Evolutionary conservation across 2,329 filamentous ascomycete species (phyloP), one percentile per base, ranked within the genome.

Genomic region (Ophiocordyceps camponoti-saundersi): DNA sequence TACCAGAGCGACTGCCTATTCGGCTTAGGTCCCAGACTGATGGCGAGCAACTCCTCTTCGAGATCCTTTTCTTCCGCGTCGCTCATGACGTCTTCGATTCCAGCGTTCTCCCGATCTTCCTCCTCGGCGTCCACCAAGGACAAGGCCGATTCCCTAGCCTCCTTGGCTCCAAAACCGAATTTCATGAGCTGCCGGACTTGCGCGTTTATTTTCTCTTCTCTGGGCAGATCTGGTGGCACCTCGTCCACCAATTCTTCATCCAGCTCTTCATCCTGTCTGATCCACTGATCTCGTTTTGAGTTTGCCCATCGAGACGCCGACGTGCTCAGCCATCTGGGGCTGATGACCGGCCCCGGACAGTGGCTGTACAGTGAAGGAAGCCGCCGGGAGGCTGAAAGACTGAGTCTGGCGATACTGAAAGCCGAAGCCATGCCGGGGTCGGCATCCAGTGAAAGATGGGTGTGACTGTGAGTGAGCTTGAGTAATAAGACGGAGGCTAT

Each of bases 1-100:
- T 64, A 69, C 70, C 71, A 75, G 48, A 73, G 71, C 5, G 61
- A 62, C 42, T 59, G 55, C 53, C 53, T 64, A 52, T 62, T 63
- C 13, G 60, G 59, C 47, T 54, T 60, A 34, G 58, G 56, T 16
- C 59, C 59, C 42, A 54, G 51, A 39, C 64, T 60, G 7, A 61
- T 53, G 49, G 53, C 55, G 44, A 49, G 48, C 32, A 66, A 47
- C 16, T 60, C 56, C 36, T 63, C 56, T 34, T 61, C 54, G 13
- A 65, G 49, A 6, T 53, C 46, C 45, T 58, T 55, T 36, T 63
- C 60, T 45, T 63, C 60, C 5, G 55, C 53, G 11, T 53, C 52
- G 55, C 40, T 1, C 20, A 26, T 18, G 26, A 29, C 11, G 40
- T 59, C 53, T 29, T 65, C n/a, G n/a, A n/a, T n/a, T n/a, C n/a